phyloP scores from a whole-genome alignment of 345 rosid genomes.

The Rhizophora mangle region DNA sequence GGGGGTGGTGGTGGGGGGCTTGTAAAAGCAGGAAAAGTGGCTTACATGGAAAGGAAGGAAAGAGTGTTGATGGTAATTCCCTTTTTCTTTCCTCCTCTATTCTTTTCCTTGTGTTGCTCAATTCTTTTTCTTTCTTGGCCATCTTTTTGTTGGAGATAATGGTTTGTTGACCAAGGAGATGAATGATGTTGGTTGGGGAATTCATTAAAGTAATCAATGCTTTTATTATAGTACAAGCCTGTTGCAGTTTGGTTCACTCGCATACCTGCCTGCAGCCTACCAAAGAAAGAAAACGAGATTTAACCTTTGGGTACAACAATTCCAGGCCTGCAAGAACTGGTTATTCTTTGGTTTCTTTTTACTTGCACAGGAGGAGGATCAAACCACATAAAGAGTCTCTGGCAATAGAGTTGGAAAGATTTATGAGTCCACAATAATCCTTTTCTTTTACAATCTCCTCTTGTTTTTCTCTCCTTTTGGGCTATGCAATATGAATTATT shows the following conservation, averaged over 20 bases:
- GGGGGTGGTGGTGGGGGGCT: no score
- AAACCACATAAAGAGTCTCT: no score
- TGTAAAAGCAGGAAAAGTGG: constrained; percentile 16
- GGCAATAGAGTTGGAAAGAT: no score
- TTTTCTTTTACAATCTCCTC: no score
- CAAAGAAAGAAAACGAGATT: background rate
- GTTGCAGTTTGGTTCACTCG: constrained; percentile 12
- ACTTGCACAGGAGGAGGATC: no score
- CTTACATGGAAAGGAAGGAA: constrained; percentile 32
- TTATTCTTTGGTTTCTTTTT: no score
- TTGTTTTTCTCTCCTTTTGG: no score
- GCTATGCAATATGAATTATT: no score
- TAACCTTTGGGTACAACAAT: background rate
- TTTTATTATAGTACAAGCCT: constrained; percentile 22
- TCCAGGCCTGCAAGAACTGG: background rate
- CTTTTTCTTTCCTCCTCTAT: constrained; percentile 6
- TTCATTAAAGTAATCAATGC: constrained; percentile 41
- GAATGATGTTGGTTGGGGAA: constrained; percentile 39
- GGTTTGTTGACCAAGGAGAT: constrained; percentile 39
- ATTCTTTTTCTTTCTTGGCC: constrained; percentile 10
- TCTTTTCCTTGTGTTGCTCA: constrained; percentile 8
- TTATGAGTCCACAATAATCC: no score
- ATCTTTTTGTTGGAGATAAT: constrained; percentile 17
- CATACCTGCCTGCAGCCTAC: background rate
- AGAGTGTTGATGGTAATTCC: constrained; percentile 13